Conservation (phyloP, 306 rosid genomes). For the Acacia crassicarpa region DNA sequence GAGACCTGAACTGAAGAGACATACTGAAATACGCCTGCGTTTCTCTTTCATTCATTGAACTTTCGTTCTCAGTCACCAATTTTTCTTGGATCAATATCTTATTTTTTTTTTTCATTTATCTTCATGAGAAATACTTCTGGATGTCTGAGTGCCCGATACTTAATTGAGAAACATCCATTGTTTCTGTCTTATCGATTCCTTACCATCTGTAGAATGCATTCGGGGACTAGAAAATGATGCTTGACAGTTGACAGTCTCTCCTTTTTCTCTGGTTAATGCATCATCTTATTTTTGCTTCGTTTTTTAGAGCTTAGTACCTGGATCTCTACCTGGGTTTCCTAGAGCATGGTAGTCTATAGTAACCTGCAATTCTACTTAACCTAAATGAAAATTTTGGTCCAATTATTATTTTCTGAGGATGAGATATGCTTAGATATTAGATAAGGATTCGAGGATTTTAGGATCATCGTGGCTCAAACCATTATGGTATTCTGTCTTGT, state of each 20-base stretch:
- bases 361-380: not conserved
- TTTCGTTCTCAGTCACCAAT: not conserved
- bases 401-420: not conserved
- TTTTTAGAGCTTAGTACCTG: not conserved
- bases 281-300: not conserved
- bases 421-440: too few relatives aligned
- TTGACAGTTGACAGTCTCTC: not conserved
- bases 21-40: not conserved
- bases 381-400: not conserved
- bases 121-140: not conserved
- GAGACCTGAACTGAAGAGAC: constrained; percentile 60
- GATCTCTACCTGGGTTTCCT: not conserved
- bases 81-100: not conserved
- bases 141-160: not conserved
- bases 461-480: not conserved
- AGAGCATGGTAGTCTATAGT: not conserved
- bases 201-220: not conserved
- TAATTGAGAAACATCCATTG: not conserved
- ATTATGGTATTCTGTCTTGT: not conserved
- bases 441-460: not conserved
- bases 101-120: not conserved
- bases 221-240: not conserved
- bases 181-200: not conserved
- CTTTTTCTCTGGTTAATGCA: not conserved
- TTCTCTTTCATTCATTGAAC: not conserved